Evolutionary conservation across 1,284 basidiomycete species (phyloP), one percentile per base, ranked within the genome.

Genomic region (Vanrija sp.): DNA sequence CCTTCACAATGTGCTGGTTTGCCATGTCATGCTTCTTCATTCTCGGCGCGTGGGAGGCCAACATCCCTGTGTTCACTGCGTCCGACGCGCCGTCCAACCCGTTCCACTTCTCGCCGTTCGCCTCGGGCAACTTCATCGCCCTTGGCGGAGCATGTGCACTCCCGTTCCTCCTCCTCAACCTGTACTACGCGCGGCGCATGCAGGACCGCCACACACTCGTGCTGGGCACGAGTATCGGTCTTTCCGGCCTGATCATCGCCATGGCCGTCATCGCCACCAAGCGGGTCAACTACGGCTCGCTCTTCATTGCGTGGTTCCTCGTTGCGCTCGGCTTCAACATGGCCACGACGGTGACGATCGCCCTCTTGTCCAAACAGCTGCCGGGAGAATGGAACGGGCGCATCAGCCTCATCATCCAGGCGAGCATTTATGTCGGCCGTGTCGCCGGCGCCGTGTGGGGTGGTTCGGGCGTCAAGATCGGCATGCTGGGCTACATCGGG

Each of bases 101-200:
- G 15, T 55, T 55, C 54, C 43, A 55, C 44, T 55, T 55, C n/a
- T 46, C 49, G 8, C 54, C 54, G 26, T 55, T 55, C n/a, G 44
- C 48, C n/a, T 29, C 54, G 6, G 54, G 54, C 25, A 55, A 55
- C 49, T 14, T 55, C 18, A 55, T 55, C 38, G 54, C 54, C 21
- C 39, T 55, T 8, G 54, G 54, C 19, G 54, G 54, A n/a, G 54
- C 54, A 21, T 46, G 43, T 21, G n/a, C 54, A 3, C 42, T 55
- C 16, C 54, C 54, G 10, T 55, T 55, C 44, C 39, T 55, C 23
- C 44, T 55, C 23, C 19, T 47, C 38, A 55, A 55, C 38, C 48
- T 55, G n/a, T 16, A 42, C 28, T 46, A 38, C 14, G 43, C 49
- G 26, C 54, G 54, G 1, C 25, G 49, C 14, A 21, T 51, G 39